Percentiles rank a stretch among this genome's conserved stretches.
These are phyloP conservation scores for Blastobotrys chiropterorum DNA, from an alignment of 805 yeast species.

Conservation along the genomic window DNA sequence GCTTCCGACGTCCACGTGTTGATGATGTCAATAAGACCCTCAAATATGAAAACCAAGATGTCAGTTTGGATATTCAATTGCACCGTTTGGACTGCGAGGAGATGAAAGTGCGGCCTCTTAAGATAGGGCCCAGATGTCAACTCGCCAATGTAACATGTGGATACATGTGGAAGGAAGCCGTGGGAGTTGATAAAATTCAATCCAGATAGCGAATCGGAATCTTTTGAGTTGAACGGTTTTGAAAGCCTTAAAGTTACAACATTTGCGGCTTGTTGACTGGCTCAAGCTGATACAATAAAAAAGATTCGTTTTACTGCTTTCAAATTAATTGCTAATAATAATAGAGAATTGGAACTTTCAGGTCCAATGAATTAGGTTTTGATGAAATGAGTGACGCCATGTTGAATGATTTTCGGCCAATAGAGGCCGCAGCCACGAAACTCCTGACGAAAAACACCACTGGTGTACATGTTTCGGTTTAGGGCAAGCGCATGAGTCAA, in stretches of 20 bases:
- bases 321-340: background rate
- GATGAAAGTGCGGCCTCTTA: background rate
- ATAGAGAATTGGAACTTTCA: background rate
- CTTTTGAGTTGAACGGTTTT: background rate
- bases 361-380: background rate
- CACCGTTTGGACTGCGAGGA: background rate
- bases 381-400: background rate
- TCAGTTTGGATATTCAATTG: background rate
- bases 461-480: background rate
- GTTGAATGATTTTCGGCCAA: background rate
- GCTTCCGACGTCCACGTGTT: background rate
- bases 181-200: background rate
- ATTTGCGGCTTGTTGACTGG: background rate
- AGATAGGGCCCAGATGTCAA: background rate
- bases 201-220: background rate
- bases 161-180: background rate
- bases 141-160: background rate
- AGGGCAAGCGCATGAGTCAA: background rate
- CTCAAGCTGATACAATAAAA: too few species aligned
- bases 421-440: background rate
- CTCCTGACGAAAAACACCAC: background rate
- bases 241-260: background rate
- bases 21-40: background rate
- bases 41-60: background rate
- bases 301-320: background rate